Base-by-base conservation (phyloP, 2,329 filamentous ascomycete genomes). In the Juglanconis juglandina region DNA sequence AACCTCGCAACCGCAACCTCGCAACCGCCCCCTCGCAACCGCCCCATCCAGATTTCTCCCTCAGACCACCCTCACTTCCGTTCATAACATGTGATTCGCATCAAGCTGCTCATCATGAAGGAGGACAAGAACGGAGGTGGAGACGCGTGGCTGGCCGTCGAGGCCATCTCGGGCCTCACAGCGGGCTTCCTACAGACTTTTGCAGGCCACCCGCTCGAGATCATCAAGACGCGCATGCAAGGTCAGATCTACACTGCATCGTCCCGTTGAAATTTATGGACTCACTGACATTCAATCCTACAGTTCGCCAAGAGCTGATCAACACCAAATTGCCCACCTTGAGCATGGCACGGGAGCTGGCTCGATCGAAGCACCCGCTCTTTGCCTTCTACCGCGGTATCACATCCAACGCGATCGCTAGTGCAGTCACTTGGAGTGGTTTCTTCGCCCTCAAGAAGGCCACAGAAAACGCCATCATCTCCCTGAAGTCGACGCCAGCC, bases 211-310 rank as follows among this genome's bases (percentile, higher is more conserved):
- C 95, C 95, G 37, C 86, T 99, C 62, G 95, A 99, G 77, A 87
- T 99, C 65, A 87, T 98, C 72, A 99, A 99, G 81, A 98, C 94
- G 63, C 89, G 95, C 65, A 87, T 99, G 72, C 95, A 99, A 78
- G 87, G 91, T 92, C 78, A 61, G 78, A n/a, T 33, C 35, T 14
- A 17, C 6, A 13, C 6, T 2, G 3, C 8, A 35, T 11, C 8
- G 24, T 30, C 5, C n/a, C 50, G 41, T 14, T 17, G 11, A 30
- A 13, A 11, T 11, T 10, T 4, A 3, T 7, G 30, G 1, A 10
- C 8, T 30, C 6, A 17, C 37, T 63, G 42, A 63, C 41, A 6
- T 7, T 35, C 3, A 3, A 9, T 11, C 32, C 6, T 3, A 5
- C 32, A 84, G 83, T 87, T 66, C 78, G 85, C 32, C 37, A 61